These are phyloP conservation scores for Cryptosporidium parvum DNA, from an alignment of 169 alveolate species.

Conservation along the genomic window DNA sequence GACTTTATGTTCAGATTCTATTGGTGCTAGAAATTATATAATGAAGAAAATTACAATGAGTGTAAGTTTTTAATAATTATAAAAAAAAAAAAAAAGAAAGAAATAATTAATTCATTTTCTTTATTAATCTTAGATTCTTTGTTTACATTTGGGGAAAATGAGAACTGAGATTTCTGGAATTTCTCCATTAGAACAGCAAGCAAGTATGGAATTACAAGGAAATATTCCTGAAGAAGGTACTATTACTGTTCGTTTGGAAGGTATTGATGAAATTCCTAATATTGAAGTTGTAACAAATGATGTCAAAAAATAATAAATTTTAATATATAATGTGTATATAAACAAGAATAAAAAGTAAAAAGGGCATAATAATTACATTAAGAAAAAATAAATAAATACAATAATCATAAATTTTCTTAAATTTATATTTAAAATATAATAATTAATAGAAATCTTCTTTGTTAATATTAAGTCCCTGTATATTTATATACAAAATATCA, in stretches of 20 bases:
- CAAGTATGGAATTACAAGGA: conserved; percentile 63
- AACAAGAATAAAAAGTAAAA: background rate
- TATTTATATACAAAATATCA: too few relatives aligned
- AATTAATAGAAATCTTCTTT: conserved; percentile 4
- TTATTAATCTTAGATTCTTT: conserved; percentile 28
- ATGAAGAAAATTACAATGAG: conserved; percentile 71
- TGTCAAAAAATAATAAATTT: background rate
- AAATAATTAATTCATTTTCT: background rate
- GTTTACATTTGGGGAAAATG: conserved; percentile 63
- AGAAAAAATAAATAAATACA: background rate
- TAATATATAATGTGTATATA: background rate
- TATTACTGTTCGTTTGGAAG: conserved; percentile 58
- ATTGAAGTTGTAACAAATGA: conserved; percentile 56
- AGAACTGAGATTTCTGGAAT: conserved; percentile 67
- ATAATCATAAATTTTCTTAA: too few relatives aligned
- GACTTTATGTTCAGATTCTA: conserved; percentile 63
- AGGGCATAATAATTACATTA: background rate
- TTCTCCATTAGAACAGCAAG: conserved; percentile 71
- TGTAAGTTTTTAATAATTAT: conserved; percentile 25
- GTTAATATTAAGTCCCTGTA: background rate
- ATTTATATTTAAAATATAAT: background rate
- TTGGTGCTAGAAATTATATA: conserved; percentile 71
- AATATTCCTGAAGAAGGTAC: conserved; percentile 63
- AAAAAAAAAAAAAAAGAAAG: background rate
- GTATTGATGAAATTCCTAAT: conserved; percentile 53